phyloP scores from a whole-genome alignment of 2,329 filamentous ascomycete species.

The Fulvia fulva region DNA sequence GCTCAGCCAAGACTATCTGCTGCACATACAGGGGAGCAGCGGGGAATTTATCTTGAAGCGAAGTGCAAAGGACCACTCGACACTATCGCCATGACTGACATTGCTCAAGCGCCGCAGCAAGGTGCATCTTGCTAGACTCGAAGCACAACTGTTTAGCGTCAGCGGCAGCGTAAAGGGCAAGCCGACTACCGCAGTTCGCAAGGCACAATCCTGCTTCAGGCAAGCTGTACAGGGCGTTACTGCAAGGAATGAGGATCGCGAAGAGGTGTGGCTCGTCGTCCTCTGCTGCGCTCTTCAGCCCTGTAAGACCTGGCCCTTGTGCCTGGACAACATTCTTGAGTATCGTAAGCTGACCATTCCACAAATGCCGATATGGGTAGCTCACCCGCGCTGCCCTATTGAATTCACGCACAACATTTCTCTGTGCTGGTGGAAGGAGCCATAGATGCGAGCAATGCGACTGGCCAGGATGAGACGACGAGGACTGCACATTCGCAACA shows the following conservation, averaged over 20 bases:
- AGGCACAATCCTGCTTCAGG: neutral
- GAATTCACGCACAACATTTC: neutral
- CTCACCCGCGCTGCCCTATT: neutral
- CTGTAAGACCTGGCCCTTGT: neutral
- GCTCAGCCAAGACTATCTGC: neutral
- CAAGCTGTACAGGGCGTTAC: neutral
- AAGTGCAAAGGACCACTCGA: neutral
- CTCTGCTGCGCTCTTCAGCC: neutral
- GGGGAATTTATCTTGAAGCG: neutral
- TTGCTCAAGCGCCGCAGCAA: constrained; percentile 1
- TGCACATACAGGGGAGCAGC: neutral
- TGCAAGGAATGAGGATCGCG: neutral
- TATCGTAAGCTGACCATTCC: neutral
- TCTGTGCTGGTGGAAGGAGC: neutral
- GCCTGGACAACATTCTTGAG: neutral
- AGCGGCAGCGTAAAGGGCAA: neutral
- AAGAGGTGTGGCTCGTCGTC: neutral
- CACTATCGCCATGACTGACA: neutral
- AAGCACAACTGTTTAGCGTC: neutral
- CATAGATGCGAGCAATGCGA: too few relatives aligned
- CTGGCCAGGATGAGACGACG: too few relatives aligned
- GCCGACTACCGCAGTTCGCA: neutral
- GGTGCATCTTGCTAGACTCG: neutral
- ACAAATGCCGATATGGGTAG: neutral
- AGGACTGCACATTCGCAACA: neutral